A percentile compares a stretch with the other conserved stretches of the same genome.
These are phyloP conservation scores for Xylariaceae sp. DNA, from an alignment of 2,329 filamentous ascomycete genomes.

Conservation along the genomic window DNA sequence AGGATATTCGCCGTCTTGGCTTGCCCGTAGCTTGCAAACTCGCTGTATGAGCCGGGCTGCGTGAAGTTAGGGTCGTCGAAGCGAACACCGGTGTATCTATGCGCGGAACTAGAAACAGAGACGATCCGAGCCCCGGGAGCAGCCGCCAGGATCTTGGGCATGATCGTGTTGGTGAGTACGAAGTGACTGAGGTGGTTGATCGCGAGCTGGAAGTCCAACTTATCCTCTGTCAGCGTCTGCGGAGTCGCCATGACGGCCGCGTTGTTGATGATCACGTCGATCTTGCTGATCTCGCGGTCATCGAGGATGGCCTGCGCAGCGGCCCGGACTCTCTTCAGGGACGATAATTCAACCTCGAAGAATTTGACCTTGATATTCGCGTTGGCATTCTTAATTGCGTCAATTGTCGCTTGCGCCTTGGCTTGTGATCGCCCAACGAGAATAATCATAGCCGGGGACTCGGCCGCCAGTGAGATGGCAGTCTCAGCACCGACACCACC, in stretches of 20 bases:
- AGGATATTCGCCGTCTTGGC: constrained; percentile 54
- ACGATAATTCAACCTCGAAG: constrained; percentile 38
- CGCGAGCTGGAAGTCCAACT: constrained; percentile 43
- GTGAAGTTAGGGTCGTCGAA: constrained; percentile 40
- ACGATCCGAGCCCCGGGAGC: constrained; percentile 31
- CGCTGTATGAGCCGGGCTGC: constrained; percentile 40
- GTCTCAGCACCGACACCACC: constrained; percentile 43
- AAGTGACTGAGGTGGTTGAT: constrained; percentile 46
- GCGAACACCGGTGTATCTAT: constrained; percentile 33
- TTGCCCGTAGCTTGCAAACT: constrained; percentile 50
- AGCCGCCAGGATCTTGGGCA: constrained; percentile 34
- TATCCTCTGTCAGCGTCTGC: constrained; percentile 41
- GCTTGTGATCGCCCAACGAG: constrained; percentile 37
- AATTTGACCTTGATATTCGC: constrained; percentile 34
- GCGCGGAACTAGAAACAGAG: constrained; percentile 32
- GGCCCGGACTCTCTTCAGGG: constrained; percentile 39
- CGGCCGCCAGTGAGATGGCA: constrained; percentile 39
- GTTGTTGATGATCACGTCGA: constrained; percentile 39
- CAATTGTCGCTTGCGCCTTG: constrained; percentile 38
- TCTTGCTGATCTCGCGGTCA: constrained; percentile 39
- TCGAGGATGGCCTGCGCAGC: constrained; percentile 39
- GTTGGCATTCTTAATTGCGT: constrained; percentile 35
- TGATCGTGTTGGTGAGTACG: constrained; percentile 37
- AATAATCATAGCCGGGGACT: constrained; percentile 38
- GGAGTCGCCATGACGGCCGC: constrained; percentile 52